Evolutionary conservation across 129 eudicot species (phyloP).

Genomic region (Erigeron canadensis): DNA sequence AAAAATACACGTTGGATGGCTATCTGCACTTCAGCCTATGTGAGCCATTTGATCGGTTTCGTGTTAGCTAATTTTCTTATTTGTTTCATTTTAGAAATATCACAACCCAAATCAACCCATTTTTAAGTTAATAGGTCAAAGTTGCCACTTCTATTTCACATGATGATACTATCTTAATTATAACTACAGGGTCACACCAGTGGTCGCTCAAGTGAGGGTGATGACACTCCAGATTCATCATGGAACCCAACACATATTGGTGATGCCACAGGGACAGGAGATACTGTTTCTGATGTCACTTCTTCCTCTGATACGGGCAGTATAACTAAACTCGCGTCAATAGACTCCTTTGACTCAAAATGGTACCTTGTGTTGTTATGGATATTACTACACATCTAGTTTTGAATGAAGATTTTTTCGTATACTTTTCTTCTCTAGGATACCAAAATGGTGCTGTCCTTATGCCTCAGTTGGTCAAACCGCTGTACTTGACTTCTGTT

Average conservation of each 20-base stretch:
- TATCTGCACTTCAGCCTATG: background rate
- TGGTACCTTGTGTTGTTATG: slow-evolving; percentile 51
- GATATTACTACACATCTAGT: slow-evolving; percentile 1
- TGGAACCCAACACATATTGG: slow-evolving; percentile 70
- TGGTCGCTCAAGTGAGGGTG: slow-evolving; percentile 49
- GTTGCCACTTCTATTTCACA: background rate
- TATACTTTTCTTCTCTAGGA: background rate
- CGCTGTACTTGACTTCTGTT: background rate
- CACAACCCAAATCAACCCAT: background rate
- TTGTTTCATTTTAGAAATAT: background rate
- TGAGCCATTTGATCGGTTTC: background rate
- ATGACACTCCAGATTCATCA: slow-evolving; percentile 55
- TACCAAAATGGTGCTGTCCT: background rate
- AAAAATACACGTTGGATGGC: background rate
- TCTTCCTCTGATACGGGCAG: slow-evolving; percentile 57
- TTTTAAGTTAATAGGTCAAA: background rate
- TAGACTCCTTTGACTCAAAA: slow-evolving; percentile 94
- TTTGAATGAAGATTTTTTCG: background rate
- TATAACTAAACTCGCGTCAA: slow-evolving; percentile 88
- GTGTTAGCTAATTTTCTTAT: too few relatives aligned
- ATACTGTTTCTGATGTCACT: slow-evolving; percentile 41
- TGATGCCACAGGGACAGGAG: slow-evolving; percentile 54
- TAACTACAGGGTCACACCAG: slow-evolving; percentile 32
- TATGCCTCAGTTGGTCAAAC: slow-evolving; percentile 12
- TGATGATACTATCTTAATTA: slow-evolving; percentile 7